Percentiles rank a stretch among this genome's conserved stretches.
These are phyloP conservation scores for Ceratobasidium sp. DNA, from an alignment of 1,284 basidiomycete genomes.

Conservation along the genomic window DNA sequence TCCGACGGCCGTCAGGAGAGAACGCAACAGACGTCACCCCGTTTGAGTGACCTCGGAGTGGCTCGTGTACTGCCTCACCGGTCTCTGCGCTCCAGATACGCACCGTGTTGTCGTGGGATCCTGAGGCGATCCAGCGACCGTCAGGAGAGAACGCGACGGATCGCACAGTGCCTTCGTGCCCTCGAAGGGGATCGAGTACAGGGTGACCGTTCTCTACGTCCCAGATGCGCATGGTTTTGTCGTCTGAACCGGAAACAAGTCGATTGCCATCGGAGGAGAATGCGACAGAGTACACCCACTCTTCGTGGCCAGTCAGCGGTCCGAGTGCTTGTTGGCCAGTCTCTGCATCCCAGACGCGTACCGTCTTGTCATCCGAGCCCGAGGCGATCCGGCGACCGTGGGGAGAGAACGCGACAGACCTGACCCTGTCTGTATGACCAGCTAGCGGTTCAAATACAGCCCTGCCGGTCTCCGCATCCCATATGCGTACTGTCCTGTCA, in stretches of 20 bases:
- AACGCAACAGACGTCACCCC: constrained; percentile 19
- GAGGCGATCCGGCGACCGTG: too few relatives aligned
- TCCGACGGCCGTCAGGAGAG: constrained; percentile 14
- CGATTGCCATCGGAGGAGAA: too few relatives aligned
- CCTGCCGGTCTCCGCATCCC: constrained; percentile 10
- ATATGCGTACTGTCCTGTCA: constrained; percentile 23
- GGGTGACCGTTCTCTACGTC: too few relatives aligned
- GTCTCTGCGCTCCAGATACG: neutral
- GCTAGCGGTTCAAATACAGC: neutral
- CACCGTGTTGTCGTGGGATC: neutral
- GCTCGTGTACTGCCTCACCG: neutral
- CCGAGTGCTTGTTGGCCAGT: too few relatives aligned
- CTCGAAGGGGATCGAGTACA: too few relatives aligned
- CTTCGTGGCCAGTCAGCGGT: too few relatives aligned
- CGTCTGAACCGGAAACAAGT: neutral
- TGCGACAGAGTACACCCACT: too few relatives aligned
- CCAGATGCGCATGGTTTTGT: neutral
- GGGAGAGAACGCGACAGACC: too few relatives aligned
- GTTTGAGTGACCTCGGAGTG: neutral
- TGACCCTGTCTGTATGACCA: neutral
- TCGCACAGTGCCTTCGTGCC: too few relatives aligned
- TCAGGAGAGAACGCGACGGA: too few relatives aligned
- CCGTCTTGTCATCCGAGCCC: too few relatives aligned
- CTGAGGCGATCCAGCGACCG: neutral
- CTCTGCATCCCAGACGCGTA: too few relatives aligned